Evolutionary conservation across 768 basidiomycete genomes (phyloP), one percentile per base, ranked within the genome.

Genomic region (Tulasnella sp.): DNA sequence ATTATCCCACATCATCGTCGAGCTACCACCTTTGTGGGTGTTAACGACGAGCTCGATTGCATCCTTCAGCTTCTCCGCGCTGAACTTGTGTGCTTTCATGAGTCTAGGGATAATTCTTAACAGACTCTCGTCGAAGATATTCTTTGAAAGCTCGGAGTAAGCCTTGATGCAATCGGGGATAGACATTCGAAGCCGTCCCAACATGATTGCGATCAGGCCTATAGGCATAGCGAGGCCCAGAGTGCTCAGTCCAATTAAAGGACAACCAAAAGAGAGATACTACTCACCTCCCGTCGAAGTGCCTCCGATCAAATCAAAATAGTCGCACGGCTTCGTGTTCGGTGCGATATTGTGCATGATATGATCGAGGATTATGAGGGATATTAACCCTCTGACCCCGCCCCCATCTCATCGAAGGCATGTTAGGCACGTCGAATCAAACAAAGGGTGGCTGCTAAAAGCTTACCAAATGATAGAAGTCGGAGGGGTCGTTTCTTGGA

Each of bases 171-270:
- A 81, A 63, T 83, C 77, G 22, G 78, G 75, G n/a, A 83, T 73
- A 0, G 80, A 52, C 79, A 81, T 81, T 17, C 77, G 78, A 11
- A 82, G 78, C 6, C 81, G 77, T 11, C 82, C 81, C 8, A 82
- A 78, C 80, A 82, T 81, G 17, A 82, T 76, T 1, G 81, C 80
- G 22, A 81, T 81, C 14, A 82, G 39, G 2, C 73, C 73, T 42
- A n/a, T n/a, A n/a, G n/a, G n/a, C n/a, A n/a, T n/a, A n/a, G n/a
- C n/a, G n/a, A 1, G 19, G 35, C 63, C n/a, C n/a, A n/a, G n/a
- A n/a, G n/a, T n/a, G n/a, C n/a, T n/a, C n/a, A n/a, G n/a, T n/a
- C n/a, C n/a, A n/a, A n/a, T n/a, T n/a, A n/a, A n/a, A n/a, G n/a
- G n/a, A n/a, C n/a, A n/a, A n/a, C n/a, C n/a, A n/a, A n/a, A 44